Conservation (phyloP, 2,329 filamentous ascomycete species). For the Neophaeococcomyces aloes region DNA sequence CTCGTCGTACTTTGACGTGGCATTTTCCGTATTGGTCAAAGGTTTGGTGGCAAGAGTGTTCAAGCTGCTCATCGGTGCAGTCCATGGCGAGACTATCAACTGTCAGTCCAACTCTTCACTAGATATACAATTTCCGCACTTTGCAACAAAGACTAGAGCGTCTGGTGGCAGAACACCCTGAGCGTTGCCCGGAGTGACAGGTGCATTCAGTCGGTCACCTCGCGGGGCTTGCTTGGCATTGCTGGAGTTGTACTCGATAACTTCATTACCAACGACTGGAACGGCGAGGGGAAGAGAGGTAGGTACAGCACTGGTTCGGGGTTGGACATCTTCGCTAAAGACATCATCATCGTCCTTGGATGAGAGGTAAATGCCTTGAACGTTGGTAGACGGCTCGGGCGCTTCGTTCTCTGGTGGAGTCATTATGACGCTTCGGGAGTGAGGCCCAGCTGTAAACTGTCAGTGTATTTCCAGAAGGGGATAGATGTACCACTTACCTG, state of each 20-base stretch:
- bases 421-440: not conserved
- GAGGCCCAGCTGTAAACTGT: not conserved
- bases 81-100: conserved; percentile 23
- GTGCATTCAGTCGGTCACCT: conserved; percentile 23
- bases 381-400: not conserved
- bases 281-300: not conserved
- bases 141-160: conserved; percentile 31
- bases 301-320: not conserved
- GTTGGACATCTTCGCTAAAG: conserved; percentile 2
- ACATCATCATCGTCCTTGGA: conserved; percentile 11
- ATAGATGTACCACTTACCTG: not conserved
- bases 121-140: conserved; percentile 23
- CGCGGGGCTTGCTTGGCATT: conserved; percentile 16
- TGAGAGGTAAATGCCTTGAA: not conserved
- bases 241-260: conserved; percentile 3
- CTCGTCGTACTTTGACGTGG: conserved; percentile 28
- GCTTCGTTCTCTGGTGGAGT: not conserved
- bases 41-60: conserved; percentile 22
- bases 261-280: not conserved
- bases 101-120: conserved; percentile 10
- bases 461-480: not conserved
- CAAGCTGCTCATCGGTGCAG: conserved; percentile 23
- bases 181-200: conserved; percentile 26
- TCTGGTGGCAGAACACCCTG: conserved; percentile 29
- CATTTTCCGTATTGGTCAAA: conserved; percentile 28